These are phyloP conservation scores for Mortierella claussenii DNA, from an alignment of 192 early-diverging fungal species.

Conservation along the genomic window DNA sequence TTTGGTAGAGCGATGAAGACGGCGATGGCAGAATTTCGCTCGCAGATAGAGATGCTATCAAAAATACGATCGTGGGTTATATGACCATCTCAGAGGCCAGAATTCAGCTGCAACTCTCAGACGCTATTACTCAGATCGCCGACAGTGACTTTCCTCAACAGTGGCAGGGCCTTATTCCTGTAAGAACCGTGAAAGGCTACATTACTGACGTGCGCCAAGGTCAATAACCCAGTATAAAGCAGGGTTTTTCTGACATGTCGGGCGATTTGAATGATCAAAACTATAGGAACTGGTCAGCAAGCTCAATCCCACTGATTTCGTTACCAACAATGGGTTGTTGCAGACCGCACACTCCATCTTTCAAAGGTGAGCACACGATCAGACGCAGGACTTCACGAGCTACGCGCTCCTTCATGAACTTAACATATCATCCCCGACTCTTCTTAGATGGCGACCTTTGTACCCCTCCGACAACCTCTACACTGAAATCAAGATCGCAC, in stretches of 20 bases:
- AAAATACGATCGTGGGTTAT: conserved; percentile 82
- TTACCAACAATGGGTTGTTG: conserved; percentile 90
- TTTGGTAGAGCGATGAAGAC: conserved; percentile 61
- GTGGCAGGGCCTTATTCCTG: conserved; percentile 85
- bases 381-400: not conserved
- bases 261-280: not conserved
- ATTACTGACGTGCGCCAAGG: no score
- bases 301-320: conserved; percentile 80
- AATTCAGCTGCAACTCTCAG: conserved; percentile 90
- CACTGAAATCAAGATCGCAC: conserved; percentile 90
- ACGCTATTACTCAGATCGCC: conserved; percentile 94
- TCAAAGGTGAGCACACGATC: conserved; percentile 59
- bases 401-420: not conserved
- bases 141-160: conserved; percentile 91
- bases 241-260: not conserved
- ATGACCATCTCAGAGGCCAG: conserved; percentile 85
- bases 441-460: conserved; percentile 83
- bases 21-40: conserved; percentile 62
- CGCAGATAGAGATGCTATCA: conserved; percentile 77
- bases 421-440: not conserved
- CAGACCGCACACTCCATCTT: conserved; percentile 97
- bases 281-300: conserved; percentile 75
- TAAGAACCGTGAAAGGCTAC: no score
- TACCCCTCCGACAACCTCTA: conserved; percentile 85
- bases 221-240: no score